Percentiles rank a stretch among this genome's conserved stretches.
These are phyloP conservation scores for Phlyctochytrium planicorne DNA, from an alignment of 192 early-diverging fungal species.

Conservation along the genomic window DNA sequence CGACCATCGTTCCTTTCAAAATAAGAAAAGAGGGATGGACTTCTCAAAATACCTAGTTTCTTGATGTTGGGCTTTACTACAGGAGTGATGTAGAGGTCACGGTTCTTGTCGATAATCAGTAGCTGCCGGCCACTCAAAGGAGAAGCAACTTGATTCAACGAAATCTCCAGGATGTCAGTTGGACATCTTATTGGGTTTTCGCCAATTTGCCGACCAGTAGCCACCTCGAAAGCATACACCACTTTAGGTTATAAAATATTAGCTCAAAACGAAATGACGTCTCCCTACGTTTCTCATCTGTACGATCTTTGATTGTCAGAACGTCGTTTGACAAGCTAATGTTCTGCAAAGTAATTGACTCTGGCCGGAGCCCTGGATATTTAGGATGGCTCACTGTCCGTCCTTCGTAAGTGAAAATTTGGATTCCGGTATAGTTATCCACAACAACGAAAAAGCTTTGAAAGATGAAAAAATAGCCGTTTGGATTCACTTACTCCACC, in stretches of 20 bases:
- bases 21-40: background rate
- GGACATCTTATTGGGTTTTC: constrained; percentile 46
- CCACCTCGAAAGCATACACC: constrained; percentile 52
- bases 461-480: no score
- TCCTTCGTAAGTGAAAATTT: constrained; percentile 56
- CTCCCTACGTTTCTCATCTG: constrained; percentile 51
- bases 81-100: constrained; percentile 51
- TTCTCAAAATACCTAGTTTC: constrained; percentile 40
- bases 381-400: constrained; percentile 49
- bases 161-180: constrained; percentile 46
- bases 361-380: constrained; percentile 51
- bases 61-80: constrained; percentile 43
- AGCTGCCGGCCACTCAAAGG: constrained; percentile 41
- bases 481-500: constrained; percentile 36
- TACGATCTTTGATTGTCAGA: constrained; percentile 49
- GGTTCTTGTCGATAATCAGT: constrained; percentile 56
- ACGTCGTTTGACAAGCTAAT: constrained; percentile 51
- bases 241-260: constrained; percentile 18
- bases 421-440: constrained; percentile 54
- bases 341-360: constrained; percentile 49
- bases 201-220: constrained; percentile 40
- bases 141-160: constrained; percentile 43
- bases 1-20: constrained; percentile 52
- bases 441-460: constrained; percentile 51
- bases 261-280: no score